These are phyloP conservation scores for Suillus discolor DNA, from an alignment of 768 basidiomycete genomes.

Conservation along the genomic window DNA sequence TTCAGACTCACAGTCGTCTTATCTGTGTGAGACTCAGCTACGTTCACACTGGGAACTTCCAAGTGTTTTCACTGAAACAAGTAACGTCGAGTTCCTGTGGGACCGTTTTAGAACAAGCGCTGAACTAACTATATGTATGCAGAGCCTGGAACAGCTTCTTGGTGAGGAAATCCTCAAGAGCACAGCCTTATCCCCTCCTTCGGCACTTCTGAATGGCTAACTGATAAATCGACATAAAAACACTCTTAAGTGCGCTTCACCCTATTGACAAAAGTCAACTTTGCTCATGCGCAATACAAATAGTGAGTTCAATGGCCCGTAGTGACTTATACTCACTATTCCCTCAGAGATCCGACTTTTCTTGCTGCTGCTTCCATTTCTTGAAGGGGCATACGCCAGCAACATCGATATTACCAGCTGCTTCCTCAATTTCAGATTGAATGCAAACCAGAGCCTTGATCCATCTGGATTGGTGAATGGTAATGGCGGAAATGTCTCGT, in stretches of 20 bases:
- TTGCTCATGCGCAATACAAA: neutral
- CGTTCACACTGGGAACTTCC: too few relatives aligned
- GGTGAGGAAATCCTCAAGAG: neutral
- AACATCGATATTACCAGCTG: conserved; percentile 16
- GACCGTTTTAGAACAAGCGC: neutral
- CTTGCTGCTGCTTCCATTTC: neutral
- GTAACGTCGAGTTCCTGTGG: neutral
- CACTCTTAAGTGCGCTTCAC: neutral
- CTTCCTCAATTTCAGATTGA: conserved; percentile 9
- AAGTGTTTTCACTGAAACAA: neutral
- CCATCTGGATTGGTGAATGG: conserved; percentile 5
- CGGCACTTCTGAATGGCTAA: neutral
- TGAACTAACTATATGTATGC: neutral
- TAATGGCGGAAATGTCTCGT: neutral
- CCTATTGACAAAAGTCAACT: neutral
- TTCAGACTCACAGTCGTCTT: neutral
- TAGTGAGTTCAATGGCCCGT: neutral
- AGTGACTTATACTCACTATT: neutral
- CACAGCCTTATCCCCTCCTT: neutral
- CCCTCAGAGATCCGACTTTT: neutral
- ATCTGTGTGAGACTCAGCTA: neutral
- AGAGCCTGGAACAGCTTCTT: neutral
- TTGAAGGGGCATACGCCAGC: neutral
- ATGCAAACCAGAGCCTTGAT: conserved; percentile 1
- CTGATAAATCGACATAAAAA: neutral